Percentiles rank a stretch among this genome's conserved stretches.
Evolutionary conservation across 2,329 filamentous ascomycete genomes (phyloP).

Genomic region (Didymella lethalis): DNA sequence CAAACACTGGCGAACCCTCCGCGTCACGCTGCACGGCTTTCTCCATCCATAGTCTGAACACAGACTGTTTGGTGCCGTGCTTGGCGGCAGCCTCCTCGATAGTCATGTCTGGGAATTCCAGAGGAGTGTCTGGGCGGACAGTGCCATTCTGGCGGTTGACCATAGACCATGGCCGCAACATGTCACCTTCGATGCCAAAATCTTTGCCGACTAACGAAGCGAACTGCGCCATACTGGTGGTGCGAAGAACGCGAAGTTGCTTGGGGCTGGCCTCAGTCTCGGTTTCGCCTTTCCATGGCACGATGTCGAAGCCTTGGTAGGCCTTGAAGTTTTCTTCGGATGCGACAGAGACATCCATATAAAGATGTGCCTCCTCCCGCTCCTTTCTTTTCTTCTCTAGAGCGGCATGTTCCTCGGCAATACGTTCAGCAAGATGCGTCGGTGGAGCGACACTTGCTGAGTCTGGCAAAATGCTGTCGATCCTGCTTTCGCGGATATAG

Average conservation of each 20-base stretch:
- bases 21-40: conserved; percentile 70
- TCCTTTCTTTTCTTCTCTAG: conserved; percentile 83
- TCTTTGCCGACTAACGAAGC: conserved; percentile 74
- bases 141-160: conserved; percentile 99
- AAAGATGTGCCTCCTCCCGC: conserved; percentile 91
- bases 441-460: conserved; percentile 83
- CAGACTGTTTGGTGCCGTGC: conserved; percentile 71
- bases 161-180: conserved; percentile 92
- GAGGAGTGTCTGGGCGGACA: conserved; percentile 84
- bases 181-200: conserved; percentile 70
- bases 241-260: conserved; percentile 74
- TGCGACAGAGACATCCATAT: conserved; percentile 83
- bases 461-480: conserved; percentile 82
- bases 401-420: conserved; percentile 82
- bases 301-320: conserved; percentile 84
- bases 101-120: conserved; percentile 77
- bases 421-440: conserved; percentile 75
- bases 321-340: conserved; percentile 81
- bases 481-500: conserved; percentile 85
- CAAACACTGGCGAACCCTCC: conserved; percentile 77
- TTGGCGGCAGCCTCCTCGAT: conserved; percentile 70
- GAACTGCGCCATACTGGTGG: conserved; percentile 80
- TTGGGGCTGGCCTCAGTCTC: conserved; percentile 70
- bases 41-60: conserved; percentile 87
- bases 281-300: conserved; percentile 65